Conservation (phyloP, 192 early-diverging fungal species). For the Bifiguratus adelaidae region DNA sequence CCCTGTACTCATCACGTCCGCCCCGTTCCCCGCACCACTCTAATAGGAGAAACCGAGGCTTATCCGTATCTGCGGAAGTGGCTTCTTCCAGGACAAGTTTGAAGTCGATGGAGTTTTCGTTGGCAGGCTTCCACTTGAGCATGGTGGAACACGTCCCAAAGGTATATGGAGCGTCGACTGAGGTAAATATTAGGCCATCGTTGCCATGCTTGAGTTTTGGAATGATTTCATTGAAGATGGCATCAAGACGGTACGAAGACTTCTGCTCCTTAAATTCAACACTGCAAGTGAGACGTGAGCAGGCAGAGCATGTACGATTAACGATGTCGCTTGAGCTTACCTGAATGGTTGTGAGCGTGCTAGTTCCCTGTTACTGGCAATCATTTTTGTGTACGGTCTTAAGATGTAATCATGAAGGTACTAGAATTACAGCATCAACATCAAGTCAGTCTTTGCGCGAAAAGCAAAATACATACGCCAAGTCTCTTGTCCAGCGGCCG, state of each 20-base stretch:
- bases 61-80: slow-evolving; percentile 11
- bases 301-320: background rate
- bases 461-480: slow-evolving; percentile 37
- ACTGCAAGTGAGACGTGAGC: slow-evolving; percentile 11
- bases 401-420: slow-evolving; percentile 53
- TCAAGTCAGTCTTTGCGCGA: background rate
- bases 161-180: slow-evolving; percentile 45
- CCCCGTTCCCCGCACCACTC: slow-evolving; percentile 31
- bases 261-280: slow-evolving; percentile 59
- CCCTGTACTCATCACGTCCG: slow-evolving; percentile 7
- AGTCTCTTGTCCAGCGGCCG: slow-evolving; percentile 54
- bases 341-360: slow-evolving; percentile 38
- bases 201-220: slow-evolving; percentile 52
- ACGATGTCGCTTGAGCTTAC: slow-evolving; percentile 13
- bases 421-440: slow-evolving; percentile 17
- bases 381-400: slow-evolving; percentile 44
- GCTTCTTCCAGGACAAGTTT: slow-evolving; percentile 25
- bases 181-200: slow-evolving; percentile 72
- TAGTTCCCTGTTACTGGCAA: slow-evolving; percentile 20
- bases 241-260: slow-evolving; percentile 47
- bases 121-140: slow-evolving; percentile 82
- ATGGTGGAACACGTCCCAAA: slow-evolving; percentile 57
- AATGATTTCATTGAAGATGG: slow-evolving; percentile 43
- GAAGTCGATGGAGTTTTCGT: slow-evolving; percentile 77
- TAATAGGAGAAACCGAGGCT: slow-evolving; percentile 32